These are phyloP conservation scores for Vitis hybrid DNA, from an alignment of 177 flowering plant genomes.

Conservation along the genomic window DNA sequence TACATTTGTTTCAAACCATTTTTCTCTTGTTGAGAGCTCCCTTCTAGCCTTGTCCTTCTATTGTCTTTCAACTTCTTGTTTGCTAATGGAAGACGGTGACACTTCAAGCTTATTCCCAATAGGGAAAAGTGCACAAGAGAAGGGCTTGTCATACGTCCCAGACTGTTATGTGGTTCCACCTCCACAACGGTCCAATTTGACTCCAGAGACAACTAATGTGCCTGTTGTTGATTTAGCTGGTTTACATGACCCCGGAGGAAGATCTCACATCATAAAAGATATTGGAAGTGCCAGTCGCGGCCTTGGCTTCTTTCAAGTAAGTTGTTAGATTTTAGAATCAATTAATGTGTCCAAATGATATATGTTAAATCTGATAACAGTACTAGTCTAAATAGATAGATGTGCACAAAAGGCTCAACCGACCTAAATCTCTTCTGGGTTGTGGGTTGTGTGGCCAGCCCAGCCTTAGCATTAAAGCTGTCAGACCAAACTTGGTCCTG, in stretches of 20 bases:
- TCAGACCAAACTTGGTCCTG: background rate
- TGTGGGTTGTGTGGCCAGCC: background rate
- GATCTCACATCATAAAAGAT: slow-evolving; percentile 26
- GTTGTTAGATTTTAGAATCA: background rate
- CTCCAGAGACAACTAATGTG: slow-evolving; percentile 10
- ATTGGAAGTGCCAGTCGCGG: slow-evolving; percentile 37
- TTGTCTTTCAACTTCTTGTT: too few relatives aligned
- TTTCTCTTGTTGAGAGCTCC: background rate
- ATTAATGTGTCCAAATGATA: background rate
- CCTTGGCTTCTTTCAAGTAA: slow-evolving; percentile 55
- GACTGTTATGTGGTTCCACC: slow-evolving; percentile 29
- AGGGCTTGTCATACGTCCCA: slow-evolving; percentile 30
- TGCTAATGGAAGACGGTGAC: too few relatives aligned
- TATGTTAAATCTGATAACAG: background rate
- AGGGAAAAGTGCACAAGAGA: slow-evolving; percentile 26
- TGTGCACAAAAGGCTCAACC: slow-evolving; percentile 1
- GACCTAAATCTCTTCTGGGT: slow-evolving; percentile 1
- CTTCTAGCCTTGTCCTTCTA: background rate
- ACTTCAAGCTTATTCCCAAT: slow-evolving; percentile 5
- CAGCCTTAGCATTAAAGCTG: too few relatives aligned
- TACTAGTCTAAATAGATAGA: background rate
- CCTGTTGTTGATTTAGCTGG: slow-evolving; percentile 38
- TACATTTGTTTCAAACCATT: background rate
- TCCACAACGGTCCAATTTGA: slow-evolving; percentile 14
- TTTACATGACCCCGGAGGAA: slow-evolving; percentile 11